phyloP scores from a whole-genome alignment of 192 early-diverging fungal species.

The Thamnidium elegans region DNA sequence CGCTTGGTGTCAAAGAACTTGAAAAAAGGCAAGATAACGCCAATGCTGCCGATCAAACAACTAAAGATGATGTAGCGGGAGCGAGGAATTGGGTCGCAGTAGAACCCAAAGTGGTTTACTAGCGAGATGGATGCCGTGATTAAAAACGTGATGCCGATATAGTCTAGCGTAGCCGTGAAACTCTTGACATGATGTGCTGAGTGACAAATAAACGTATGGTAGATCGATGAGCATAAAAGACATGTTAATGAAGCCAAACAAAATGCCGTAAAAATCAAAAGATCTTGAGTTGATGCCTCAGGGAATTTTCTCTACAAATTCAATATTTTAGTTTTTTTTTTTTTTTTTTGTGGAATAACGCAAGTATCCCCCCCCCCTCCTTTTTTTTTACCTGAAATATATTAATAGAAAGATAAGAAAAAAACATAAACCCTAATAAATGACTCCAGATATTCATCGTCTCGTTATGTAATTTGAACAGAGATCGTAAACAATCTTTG shows the following conservation, averaged over 20 bases:
- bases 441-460: conserved; percentile 29
- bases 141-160: conserved; percentile 58
- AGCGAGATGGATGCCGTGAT: conserved; percentile 54
- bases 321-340: no score
- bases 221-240: conserved; percentile 51
- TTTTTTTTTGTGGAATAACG: no score
- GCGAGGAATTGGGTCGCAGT: conserved; percentile 40
- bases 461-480: conserved; percentile 55
- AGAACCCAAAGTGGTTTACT: conserved; percentile 56
- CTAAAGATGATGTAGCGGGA: conserved; percentile 47
- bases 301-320: conserved; percentile 25
- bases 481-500: conserved; percentile 49
- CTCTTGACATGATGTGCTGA: conserved; percentile 46
- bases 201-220: conserved; percentile 58
- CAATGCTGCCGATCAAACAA: conserved; percentile 41
- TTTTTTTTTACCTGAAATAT: conserved; percentile 19
- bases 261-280: conserved; percentile 46
- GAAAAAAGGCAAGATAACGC: conserved; percentile 46
- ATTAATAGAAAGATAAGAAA: conserved; percentile 9
- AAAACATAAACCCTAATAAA: conserved; percentile 13
- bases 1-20: conserved; percentile 47
- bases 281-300: conserved; percentile 29
- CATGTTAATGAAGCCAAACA: conserved; percentile 52
- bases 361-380: no score
- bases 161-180: conserved; percentile 52